Conservation (phyloP, 176 grass and related monocot species). For the Saccharum spontaneum region DNA sequence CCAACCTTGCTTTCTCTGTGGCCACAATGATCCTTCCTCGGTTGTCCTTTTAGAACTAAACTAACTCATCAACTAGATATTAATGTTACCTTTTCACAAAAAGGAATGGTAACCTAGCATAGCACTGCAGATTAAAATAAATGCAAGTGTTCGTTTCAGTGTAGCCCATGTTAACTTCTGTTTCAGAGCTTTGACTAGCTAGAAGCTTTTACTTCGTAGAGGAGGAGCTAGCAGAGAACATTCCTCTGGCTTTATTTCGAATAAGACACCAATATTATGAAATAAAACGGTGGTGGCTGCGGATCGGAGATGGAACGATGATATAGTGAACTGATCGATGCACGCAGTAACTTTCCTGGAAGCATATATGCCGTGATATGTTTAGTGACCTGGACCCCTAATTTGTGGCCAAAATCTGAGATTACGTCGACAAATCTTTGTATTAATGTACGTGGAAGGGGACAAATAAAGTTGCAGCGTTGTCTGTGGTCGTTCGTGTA, state of each 20-base stretch:
- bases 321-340: background rate
- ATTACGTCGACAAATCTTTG: background rate
- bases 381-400: background rate
- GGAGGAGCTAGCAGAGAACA: background rate
- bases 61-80: background rate
- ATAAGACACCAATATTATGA: background rate
- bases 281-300: background rate
- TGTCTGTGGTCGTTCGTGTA: background rate
- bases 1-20: background rate
- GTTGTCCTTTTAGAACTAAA: background rate
- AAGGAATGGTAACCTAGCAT: background rate
- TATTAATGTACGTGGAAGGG: background rate
- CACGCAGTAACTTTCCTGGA: background rate
- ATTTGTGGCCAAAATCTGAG: background rate
- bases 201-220: background rate
- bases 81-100: background rate
- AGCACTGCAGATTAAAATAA: background rate
- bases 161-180: conserved; percentile 5
- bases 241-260: background rate
- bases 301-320: background rate
- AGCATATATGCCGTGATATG: background rate
- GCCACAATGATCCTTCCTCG: background rate
- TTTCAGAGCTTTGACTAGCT: background rate
- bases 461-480: background rate
- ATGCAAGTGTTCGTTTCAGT: background rate